Percentiles rank a stretch among this genome's conserved stretches.
Evolutionary conservation across 2,329 filamentous ascomycete genomes (phyloP).

Genomic region (Didymella sp.): DNA sequence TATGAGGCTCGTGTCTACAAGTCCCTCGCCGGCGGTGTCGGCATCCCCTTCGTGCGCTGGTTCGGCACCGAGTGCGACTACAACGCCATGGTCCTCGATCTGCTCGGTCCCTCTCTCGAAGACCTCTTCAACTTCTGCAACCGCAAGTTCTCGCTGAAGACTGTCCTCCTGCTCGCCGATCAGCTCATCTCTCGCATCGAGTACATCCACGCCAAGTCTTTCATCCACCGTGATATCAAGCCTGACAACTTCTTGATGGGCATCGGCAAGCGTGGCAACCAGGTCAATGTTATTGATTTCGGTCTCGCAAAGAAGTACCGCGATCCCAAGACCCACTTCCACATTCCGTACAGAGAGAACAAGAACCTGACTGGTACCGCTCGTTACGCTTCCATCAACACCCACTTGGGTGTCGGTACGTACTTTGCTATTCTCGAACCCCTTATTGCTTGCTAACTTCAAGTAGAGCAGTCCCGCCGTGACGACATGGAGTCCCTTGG

Average conservation of each 20-base stretch:
- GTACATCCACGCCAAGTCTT: slow-evolving; percentile 99
- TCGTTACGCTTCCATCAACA: slow-evolving; percentile 98
- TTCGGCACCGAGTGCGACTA: slow-evolving; percentile 99
- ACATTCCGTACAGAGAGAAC: slow-evolving; percentile 99
- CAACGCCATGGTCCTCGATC: slow-evolving; percentile 99
- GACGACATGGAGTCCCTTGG: slow-evolving; percentile 99
- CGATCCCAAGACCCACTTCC: slow-evolving; percentile 99
- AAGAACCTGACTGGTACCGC: slow-evolving; percentile 99
- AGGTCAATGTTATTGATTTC: slow-evolving; percentile 99
- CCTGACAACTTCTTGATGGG: slow-evolving; percentile 99
- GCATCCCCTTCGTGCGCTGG: slow-evolving; percentile 98
- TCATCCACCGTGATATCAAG: slow-evolving; percentile 99
- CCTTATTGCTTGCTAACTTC: slow-evolving; percentile 21
- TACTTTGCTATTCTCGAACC: background rate
- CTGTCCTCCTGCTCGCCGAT: slow-evolving; percentile 92
- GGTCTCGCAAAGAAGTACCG: slow-evolving; percentile 99
- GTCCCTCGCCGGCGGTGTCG: slow-evolving; percentile 90
- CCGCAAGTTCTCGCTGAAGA: slow-evolving; percentile 99
- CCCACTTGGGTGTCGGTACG: slow-evolving; percentile 89
- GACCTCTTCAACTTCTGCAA: slow-evolving; percentile 99
- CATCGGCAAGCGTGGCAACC: slow-evolving; percentile 98
- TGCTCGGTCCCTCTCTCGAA: slow-evolving; percentile 93
- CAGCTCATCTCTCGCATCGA: slow-evolving; percentile 99
- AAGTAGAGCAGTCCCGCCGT: slow-evolving; percentile 90
- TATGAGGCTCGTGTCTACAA: slow-evolving; percentile 96